Conservation (phyloP, 2,329 filamentous ascomycete genomes). For the Scopulariopsis brevicaulis region DNA sequence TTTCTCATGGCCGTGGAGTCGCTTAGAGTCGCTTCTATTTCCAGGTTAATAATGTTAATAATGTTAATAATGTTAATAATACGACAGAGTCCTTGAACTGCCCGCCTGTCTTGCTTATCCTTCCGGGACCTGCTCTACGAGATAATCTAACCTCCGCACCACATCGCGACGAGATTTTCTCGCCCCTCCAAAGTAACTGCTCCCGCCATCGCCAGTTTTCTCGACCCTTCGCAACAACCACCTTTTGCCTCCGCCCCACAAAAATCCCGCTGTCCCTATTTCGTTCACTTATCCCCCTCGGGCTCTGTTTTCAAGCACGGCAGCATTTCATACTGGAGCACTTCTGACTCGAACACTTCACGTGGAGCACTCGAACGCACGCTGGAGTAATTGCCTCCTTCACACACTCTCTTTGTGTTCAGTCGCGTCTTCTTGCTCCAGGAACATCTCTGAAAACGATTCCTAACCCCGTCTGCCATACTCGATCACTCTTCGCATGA, state of each 20-base stretch:
- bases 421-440: no score
- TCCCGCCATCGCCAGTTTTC: not conserved
- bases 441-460: no score
- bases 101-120: no score
- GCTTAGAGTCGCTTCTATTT: not conserved
- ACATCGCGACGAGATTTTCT: not conserved
- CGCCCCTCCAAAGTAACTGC: not conserved
- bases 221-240: not conserved
- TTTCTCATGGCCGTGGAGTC: not conserved
- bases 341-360: no score
- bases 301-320: no score
- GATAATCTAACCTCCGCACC: not conserved
- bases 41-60: not conserved
- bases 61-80: not conserved
- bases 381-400: no score
- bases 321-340: no score
- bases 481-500: not conserved
- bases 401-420: no score
- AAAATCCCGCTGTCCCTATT: no score
- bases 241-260: not conserved
- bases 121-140: no score
- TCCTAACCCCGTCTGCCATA: not conserved
- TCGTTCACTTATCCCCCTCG: no score
- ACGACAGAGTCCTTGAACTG: not conserved
- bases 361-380: no score